Base-by-base conservation (phyloP, 768 basidiomycete genomes). In the Psilocybe subaeruginosa region DNA sequence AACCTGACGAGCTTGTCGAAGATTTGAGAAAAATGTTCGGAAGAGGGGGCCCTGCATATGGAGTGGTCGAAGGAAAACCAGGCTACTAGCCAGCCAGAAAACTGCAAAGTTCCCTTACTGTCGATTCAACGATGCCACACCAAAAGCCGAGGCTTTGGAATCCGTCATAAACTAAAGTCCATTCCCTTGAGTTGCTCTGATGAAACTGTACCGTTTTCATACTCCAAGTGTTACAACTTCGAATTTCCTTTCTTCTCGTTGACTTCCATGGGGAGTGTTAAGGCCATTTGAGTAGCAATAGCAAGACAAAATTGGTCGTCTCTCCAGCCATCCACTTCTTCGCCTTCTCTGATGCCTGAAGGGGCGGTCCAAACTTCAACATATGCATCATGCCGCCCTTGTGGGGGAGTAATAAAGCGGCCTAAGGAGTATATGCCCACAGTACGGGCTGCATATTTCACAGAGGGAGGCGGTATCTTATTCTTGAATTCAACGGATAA, bases 321-420 rank as follows among this genome's bases (percentile, higher is more conserved):
- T 63, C 85, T 80, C 89, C 88, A 90, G 9, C 80, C 80, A 3
- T 77, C 70, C 7, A 43, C 35, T 31, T 76, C 69, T 4, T 69
- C 52, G 0, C 82, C 83, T 56, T 80, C 79, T 2, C 82, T 84
- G 41, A 86, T 74, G 56, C 84, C 76, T 46, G 77, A 74, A 1
- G 89, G 89, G 8, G 88, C 85, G 5, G 85, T 84, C 88, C 88
- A 90, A 11, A 89, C 74, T 66, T 89, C 89, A 3, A 83, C 80
- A 63, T 83, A 83, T 3, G 71, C 66, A 50, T 89, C 86, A 63
- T 90, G 87, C 58, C 87, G 75, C 7, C 81, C 81, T 60, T 82
- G 78, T 0, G 85, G 85, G 46, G 82, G 75, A 50, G 80, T 79
- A 59, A 84, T 66, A 68, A 88, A 89, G 6, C 76, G 77, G 0